These are phyloP conservation scores for Aureobasidium leucospermi DNA, from an alignment of 2,329 filamentous ascomycete species.

Conservation along the genomic window DNA sequence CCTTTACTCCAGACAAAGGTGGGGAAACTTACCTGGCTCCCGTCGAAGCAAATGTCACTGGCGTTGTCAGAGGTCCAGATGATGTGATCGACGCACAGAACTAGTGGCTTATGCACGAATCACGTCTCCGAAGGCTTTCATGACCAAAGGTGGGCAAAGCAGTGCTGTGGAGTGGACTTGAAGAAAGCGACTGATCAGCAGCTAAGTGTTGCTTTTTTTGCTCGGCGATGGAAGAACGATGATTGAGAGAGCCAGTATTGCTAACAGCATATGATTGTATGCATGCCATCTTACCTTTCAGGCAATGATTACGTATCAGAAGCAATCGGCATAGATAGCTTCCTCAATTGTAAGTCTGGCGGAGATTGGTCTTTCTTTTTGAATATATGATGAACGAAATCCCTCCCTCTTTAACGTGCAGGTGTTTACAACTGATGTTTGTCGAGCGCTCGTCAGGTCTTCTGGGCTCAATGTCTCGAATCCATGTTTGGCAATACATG, in stretches of 20 bases:
- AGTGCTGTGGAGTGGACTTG: neutral
- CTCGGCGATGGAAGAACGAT: neutral
- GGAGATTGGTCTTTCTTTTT: neutral
- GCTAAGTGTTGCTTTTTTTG: slow-evolving; percentile 13
- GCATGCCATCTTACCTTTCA: neutral
- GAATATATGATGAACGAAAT: slow-evolving; percentile 9
- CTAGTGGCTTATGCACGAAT: neutral
- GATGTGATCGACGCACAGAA: slow-evolving; percentile 15
- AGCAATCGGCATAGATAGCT: slow-evolving; percentile 10
- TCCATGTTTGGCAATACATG: too few relatives aligned
- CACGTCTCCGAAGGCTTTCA: neutral
- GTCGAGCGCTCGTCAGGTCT: neutral
- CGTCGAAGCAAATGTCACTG: slow-evolving; percentile 20
- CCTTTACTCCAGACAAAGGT: slow-evolving; percentile 48
- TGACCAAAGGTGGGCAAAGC: slow-evolving; percentile 12
- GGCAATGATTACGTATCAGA: neutral
- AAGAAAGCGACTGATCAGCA: slow-evolving; percentile 6
- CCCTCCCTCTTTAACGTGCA: neutral
- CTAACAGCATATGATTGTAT: neutral
- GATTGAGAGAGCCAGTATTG: neutral
- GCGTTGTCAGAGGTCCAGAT: slow-evolving; percentile 14
- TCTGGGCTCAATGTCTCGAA: neutral
- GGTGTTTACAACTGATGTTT: neutral
- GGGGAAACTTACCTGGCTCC: slow-evolving; percentile 26
- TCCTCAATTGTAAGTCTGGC: slow-evolving; percentile 14